Evolutionary conservation across 345 rosid genomes (phyloP).

Genomic region (Acer yangbiense): DNA sequence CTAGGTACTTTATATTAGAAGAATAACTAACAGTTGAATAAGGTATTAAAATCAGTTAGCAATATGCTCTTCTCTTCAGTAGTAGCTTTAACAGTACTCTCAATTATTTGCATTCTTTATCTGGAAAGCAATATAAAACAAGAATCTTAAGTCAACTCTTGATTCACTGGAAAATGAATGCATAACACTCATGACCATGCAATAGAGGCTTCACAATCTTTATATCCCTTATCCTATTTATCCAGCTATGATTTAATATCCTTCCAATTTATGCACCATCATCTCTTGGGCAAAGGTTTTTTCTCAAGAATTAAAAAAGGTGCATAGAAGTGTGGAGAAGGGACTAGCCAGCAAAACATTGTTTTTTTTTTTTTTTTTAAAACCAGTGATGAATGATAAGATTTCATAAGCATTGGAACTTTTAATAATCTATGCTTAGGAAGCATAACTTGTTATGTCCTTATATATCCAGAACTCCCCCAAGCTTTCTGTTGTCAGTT

Average conservation of each 20-base stretch:
- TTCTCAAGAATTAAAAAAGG: neutral
- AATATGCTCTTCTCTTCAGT: neutral
- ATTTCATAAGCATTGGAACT: neutral
- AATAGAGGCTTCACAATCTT: neutral
- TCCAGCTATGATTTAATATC: neutral
- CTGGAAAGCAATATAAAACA: conserved; percentile 1
- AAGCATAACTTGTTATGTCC: neutral
- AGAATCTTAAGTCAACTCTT: neutral
- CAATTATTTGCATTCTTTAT: neutral
- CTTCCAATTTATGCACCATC: neutral
- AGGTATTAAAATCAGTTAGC: neutral
- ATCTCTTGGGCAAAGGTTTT: neutral
- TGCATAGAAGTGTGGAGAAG: neutral
- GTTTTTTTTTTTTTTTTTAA: too few species aligned
- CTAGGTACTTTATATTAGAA: neutral
- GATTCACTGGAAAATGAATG: neutral
- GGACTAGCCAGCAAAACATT: neutral
- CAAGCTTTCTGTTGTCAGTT: neutral
- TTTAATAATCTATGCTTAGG: neutral
- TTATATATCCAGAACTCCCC: neutral
- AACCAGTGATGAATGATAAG: neutral
- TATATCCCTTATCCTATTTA: neutral
- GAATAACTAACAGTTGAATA: neutral
- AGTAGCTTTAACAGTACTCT: neutral
- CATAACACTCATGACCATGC: neutral